Evolutionary conservation across 768 basidiomycete genomes (phyloP).

Genomic region (Naganishia onofrii): DNA sequence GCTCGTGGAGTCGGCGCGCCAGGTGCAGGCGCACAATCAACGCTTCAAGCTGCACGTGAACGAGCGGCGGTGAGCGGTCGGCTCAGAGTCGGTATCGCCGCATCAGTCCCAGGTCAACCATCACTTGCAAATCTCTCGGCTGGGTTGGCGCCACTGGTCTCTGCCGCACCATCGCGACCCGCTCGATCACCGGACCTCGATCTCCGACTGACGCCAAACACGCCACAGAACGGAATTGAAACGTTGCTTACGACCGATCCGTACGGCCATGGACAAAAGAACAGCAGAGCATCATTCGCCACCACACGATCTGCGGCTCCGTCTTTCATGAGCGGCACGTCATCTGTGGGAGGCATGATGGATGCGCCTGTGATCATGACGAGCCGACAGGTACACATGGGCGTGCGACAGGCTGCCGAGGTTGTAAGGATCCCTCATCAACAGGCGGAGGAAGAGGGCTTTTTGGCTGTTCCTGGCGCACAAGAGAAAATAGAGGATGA

Average conservation of each 20-base stretch:
- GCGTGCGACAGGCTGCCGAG: slow-evolving; percentile 47
- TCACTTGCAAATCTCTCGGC: too few relatives aligned
- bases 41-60: slow-evolving; percentile 24
- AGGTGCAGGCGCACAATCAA: slow-evolving; percentile 24
- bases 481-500: too few relatives aligned
- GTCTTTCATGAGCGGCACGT: slow-evolving; percentile 42
- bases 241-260: slow-evolving; percentile 14
- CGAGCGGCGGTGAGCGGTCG: slow-evolving; percentile 6
- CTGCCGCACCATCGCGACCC: slow-evolving; percentile 39
- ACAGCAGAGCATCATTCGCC: slow-evolving; percentile 15
- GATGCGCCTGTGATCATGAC: slow-evolving; percentile 51
- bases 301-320: slow-evolving; percentile 36
- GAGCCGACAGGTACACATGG: slow-evolving; percentile 45
- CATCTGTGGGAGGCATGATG: slow-evolving; percentile 38
- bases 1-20: slow-evolving; percentile 34
- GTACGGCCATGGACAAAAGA: neutral
- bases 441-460: neutral
- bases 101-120: neutral
- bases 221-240: slow-evolving; percentile 11
- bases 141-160: slow-evolving; percentile 30
- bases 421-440: slow-evolving; percentile 39
- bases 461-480: slow-evolving; percentile 15
- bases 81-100: neutral
- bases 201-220: slow-evolving; percentile 33
- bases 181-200: slow-evolving; percentile 48